phyloP scores from a whole-genome alignment of 225 moss, liverwort and hornwort genomes.

The Sphagnum contortum region DNA sequence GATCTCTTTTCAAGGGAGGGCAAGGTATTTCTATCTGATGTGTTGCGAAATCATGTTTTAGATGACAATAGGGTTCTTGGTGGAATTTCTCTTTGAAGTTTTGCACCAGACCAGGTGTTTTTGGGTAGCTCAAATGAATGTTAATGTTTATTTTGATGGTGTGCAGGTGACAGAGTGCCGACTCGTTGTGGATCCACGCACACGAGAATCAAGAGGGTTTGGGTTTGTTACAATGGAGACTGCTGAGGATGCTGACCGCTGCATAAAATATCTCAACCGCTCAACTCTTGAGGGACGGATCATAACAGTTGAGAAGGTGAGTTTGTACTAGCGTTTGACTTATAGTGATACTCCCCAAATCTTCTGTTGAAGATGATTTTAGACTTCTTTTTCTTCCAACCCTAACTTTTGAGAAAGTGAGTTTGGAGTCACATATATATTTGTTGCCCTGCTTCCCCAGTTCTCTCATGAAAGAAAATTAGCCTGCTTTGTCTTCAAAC shows the following conservation, averaged over 20 bases:
- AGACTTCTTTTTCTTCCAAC: no score
- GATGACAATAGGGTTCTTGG: no score
- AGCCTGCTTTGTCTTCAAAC: no score
- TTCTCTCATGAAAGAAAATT: no score
- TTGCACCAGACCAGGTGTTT: not conserved
- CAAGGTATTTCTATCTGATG: slow-evolving; percentile 31
- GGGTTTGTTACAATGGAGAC: slow-evolving; percentile 97
- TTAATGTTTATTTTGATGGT: no score
- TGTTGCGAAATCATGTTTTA: no score
- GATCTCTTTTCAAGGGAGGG: slow-evolving; percentile 89
- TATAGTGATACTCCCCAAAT: no score
- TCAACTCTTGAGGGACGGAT: slow-evolving; percentile 96
- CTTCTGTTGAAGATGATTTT: no score
- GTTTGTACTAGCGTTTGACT: not conserved
- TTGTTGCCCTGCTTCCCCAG: no score
- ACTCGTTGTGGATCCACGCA: slow-evolving; percentile 93
- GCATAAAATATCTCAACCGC: slow-evolving; percentile 92
- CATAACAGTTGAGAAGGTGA: slow-evolving; percentile 98
- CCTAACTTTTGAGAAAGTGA: no score
- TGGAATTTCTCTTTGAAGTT: not conserved
- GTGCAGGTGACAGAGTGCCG: slow-evolving; percentile 87
- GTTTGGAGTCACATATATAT: no score
- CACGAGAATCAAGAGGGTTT: slow-evolving; percentile 90
- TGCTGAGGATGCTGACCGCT: slow-evolving; percentile 78
- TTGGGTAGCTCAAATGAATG: no score